These are phyloP conservation scores for Terfezia boudieri DNA, from an alignment of 495 filamentous ascomycete species.

Conservation along the genomic window DNA sequence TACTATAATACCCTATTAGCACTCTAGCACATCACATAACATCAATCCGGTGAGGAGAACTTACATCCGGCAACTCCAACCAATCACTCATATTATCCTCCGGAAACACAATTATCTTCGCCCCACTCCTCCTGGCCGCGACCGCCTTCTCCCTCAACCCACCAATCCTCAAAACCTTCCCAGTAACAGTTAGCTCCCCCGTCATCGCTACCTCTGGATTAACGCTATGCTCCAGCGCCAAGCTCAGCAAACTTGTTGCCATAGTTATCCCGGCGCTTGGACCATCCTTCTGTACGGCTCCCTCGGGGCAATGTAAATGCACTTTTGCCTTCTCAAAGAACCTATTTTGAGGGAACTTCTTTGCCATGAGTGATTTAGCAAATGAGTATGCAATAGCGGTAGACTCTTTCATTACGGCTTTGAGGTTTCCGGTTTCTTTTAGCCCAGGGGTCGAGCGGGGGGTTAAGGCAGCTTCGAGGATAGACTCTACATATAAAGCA, in stretches of 20 bases:
- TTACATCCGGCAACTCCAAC: conserved; percentile 90
- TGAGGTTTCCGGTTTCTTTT: conserved; percentile 81
- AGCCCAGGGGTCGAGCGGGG: conserved; percentile 50
- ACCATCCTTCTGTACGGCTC: conserved; percentile 88
- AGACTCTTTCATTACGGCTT: conserved; percentile 96
- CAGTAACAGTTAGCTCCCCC: conserved; percentile 90
- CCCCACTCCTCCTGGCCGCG: conserved; percentile 78
- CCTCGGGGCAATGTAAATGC: conserved; percentile 93
- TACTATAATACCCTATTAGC: conserved; percentile 36
- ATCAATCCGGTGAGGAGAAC: conserved; percentile 13
- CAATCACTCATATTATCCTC: conserved; percentile 87
- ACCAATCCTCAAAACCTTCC: conserved; percentile 90
- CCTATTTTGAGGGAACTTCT: conserved; percentile 61
- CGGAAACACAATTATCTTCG: conserved; percentile 89
- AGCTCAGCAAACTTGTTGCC: conserved; percentile 71
- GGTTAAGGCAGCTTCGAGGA: conserved; percentile 60
- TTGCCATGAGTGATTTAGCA: conserved; percentile 69
- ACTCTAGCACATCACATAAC: conserved; percentile 1
- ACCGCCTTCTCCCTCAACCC: conserved; percentile 98
- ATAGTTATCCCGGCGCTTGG: conserved; percentile 93
- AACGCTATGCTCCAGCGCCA: conserved; percentile 56
- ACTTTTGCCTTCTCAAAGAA: conserved; percentile 95
- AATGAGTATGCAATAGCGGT: conserved; percentile 88
- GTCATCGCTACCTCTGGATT: conserved; percentile 92
- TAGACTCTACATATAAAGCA: conserved; percentile 91